Conservation (phyloP, 257 asterid species). For the Leonotis leonurus region DNA sequence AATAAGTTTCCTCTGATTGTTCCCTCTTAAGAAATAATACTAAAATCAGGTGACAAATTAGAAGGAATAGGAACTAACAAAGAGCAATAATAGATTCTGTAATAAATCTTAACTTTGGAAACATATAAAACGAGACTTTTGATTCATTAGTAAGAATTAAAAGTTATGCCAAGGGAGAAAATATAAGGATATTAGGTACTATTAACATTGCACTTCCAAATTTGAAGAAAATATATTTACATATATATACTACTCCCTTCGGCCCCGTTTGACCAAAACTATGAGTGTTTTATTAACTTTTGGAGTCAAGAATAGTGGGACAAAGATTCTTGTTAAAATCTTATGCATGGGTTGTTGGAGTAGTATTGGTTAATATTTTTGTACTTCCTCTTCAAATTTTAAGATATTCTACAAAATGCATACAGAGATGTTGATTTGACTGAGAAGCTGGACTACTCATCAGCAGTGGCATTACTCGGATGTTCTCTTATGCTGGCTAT, state of each 20-base stretch:
- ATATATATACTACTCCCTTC: background rate
- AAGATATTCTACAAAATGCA: slow-evolving; percentile 8
- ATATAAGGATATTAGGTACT: background rate
- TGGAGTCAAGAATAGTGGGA: no score
- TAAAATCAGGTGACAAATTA: background rate
- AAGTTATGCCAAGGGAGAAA: background rate
- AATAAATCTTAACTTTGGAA: background rate
- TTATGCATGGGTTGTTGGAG: background rate
- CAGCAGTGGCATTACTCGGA: slow-evolving; percentile 70
- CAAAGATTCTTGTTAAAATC: background rate
- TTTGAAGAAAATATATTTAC: background rate
- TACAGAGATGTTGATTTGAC: slow-evolving; percentile 80
- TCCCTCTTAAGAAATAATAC: background rate
- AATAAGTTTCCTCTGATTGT: no score
- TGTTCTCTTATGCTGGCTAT: slow-evolving; percentile 63
- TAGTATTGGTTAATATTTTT: background rate
- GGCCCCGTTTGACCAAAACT: no score
- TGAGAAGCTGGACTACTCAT: slow-evolving; percentile 74
- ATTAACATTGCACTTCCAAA: background rate
- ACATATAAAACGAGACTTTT: background rate
- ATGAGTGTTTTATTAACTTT: no score
- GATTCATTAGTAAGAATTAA: background rate
- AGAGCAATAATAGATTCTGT: background rate
- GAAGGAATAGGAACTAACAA: background rate
- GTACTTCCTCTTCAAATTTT: slow-evolving; percentile 1